Evolutionary conservation across 306 rosid species (phyloP), one percentile per base, ranked within the genome.

Genomic region (Dalbergia cultrata): DNA sequence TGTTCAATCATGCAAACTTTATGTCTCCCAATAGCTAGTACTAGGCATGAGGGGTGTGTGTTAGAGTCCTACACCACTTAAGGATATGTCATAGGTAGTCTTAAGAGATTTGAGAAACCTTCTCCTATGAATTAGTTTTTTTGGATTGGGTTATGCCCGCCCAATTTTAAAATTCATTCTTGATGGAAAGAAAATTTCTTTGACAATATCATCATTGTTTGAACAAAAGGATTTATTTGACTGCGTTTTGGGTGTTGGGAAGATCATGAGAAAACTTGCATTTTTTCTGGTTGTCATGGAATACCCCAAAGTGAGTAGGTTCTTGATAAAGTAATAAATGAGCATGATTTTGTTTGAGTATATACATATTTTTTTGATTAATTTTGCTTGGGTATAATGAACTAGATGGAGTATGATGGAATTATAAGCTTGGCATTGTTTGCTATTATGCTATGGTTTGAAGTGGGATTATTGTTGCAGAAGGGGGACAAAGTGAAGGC

Each of bases 361-460:
- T 69, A 21, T 21, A n/a, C n/a, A n/a, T n/a, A n/a, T 21, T 21
- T 21, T 21, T 21, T 21, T 21, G 0, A 21, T 21, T 21, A 21
- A 21, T 21, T 21, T 21, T 21, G 22, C 1, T 0, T 21, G 22
- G 65, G 86, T 59, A 88, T 89, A 12, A 52, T 18, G 22, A 21
- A 53, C 49, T 60, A 53, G 18, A 14, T 14, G 18, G 14, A 52
- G 6, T 14, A 52, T 52, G 84, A 83, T 87, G 77, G 91, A 56
- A 79, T 80, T 56, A 86, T 1, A 26, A 86, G 80, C 93, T 88
- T 31, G 89, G 84, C 64, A 69, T 88, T 80, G 86, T 37, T 87
- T 50, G 57, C 62, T 86, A 87, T 67, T 90, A 90, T 79, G 88
- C 83, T 13, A 82, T 82, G 93, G 85, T 82, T 60, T 82, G 86